Evolutionary conservation across 352 stramenopile species (phyloP).

Genomic region (Blastocystis sp.): DNA sequence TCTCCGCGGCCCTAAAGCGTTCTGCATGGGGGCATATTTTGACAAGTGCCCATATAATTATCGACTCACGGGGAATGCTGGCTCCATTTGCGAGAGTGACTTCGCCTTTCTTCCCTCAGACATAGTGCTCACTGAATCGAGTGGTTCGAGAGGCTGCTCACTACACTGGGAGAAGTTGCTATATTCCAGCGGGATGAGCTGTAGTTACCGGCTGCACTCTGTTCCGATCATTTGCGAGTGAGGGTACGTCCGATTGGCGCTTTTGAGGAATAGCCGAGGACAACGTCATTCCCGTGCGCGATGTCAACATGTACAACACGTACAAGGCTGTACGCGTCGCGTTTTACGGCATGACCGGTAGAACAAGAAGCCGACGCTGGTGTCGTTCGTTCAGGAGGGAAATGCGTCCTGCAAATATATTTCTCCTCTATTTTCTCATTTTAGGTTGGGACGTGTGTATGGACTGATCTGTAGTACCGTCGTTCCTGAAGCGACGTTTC

Average conservation of each 20-base stretch:
- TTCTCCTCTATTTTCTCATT: conserved; percentile 46
- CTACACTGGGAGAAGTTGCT: background rate
- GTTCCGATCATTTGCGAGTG: background rate
- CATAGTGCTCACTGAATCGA: background rate
- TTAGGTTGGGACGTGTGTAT: background rate
- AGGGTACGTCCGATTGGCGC: background rate
- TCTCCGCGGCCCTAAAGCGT: no score
- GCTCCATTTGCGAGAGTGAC: background rate
- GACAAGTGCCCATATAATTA: background rate
- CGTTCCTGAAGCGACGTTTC: conserved; percentile 7
- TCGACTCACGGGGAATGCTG: background rate
- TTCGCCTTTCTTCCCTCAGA: background rate
- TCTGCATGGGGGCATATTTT: background rate
- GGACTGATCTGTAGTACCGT: background rate
- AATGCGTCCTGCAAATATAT: background rate
- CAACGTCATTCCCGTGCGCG: background rate
- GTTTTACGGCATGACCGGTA: background rate
- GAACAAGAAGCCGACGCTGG: background rate
- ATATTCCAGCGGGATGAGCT: background rate
- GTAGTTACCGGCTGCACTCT: background rate
- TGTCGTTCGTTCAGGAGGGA: background rate
- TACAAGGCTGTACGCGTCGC: background rate
- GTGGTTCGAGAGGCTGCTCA: background rate
- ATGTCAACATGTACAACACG: background rate
- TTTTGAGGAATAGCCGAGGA: background rate